Conservation (phyloP, 148 eudicot genomes). For the Rhododendron simsii region DNA sequence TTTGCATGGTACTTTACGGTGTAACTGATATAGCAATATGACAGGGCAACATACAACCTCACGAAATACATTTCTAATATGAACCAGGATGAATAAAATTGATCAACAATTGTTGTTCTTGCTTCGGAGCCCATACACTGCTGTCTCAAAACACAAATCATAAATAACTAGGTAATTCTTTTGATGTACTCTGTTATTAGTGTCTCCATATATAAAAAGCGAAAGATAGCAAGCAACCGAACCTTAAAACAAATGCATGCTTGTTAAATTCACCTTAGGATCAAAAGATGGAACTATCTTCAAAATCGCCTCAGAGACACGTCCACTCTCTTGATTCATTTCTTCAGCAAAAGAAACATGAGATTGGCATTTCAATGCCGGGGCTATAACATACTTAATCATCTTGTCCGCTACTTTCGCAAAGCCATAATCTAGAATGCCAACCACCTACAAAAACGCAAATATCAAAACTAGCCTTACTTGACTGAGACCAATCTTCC, state of each 20-base stretch:
- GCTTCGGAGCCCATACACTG: not conserved
- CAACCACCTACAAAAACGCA: constrained; percentile 51
- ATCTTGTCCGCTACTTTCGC: constrained; percentile 85
- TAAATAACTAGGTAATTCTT: not conserved
- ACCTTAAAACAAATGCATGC: not conserved
- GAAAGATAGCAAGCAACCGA: not conserved
- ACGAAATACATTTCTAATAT: too few relatives aligned
- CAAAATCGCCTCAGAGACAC: constrained; percentile 39
- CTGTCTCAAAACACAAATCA: not conserved
- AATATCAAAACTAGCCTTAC: not conserved
- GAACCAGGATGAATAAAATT: not conserved
- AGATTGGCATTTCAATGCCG: constrained; percentile 38
- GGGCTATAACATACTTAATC: constrained; percentile 60
- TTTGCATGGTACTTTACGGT: not conserved
- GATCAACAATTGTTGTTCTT: not conserved
- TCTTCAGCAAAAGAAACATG: constrained; percentile 47
- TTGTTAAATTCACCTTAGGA: constrained; percentile 38
- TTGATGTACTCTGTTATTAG: not conserved
- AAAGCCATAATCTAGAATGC: constrained; percentile 76
- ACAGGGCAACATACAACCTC: not conserved
- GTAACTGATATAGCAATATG: not conserved
- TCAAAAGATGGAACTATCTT: constrained; percentile 47
- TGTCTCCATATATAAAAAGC: not conserved
- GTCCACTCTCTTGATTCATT: constrained; percentile 28
- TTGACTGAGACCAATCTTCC: not conserved